Base-by-base conservation (phyloP, 2,329 filamentous ascomycete species). In the Arthrobotrys sphaeroides region DNA sequence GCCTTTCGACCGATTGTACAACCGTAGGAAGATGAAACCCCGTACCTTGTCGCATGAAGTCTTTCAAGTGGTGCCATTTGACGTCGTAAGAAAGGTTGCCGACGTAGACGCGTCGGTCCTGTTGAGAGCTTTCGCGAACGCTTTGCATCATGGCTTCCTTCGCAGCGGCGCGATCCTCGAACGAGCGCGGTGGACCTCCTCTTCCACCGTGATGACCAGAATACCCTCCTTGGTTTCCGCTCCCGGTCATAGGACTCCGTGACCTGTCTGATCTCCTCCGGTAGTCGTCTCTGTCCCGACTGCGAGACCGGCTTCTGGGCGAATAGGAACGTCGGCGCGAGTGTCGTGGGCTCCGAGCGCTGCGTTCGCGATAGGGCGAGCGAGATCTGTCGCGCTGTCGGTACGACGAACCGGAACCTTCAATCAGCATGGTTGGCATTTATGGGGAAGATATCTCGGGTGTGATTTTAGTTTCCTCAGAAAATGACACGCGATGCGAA, bases 1-100 rank as follows among this genome's bases (percentile, higher is more conserved):
- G 7, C 45, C 10, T 38, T 55, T 3, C 31, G 5, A 33, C 3
- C 24, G 12, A 53, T 53, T n/a, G 33, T 33, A 33, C 6, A 7
- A 13, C 26, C 47, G 33, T 2, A 18, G 33, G n/a, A 5, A 28
- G 28, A 68, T 36, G 12, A 36, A 28, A n/a, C n/a, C 13, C 42
- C 70, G 51, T 75, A 98, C 95, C 94, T 89, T 97, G 93, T 88
- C 95, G 91, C 95, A 99, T 99, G 83, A 98, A 98, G 86, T 99
- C 95, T 87, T 99, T 99, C 78, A 99, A 89, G 82, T 98, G 95
- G 86, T 98, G 94, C 95, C 95, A 99, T 87, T 99, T 99, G 83
- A 99, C 95, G 87, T 99, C 95, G 86, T 99, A 99, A 57, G 94
- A 95, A 80, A 99, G 88, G 83, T 99, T 99, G 84, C 95, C 95